These are phyloP conservation scores for Cornus florida DNA, from an alignment of 148 eudicot genomes.

Conservation along the genomic window DNA sequence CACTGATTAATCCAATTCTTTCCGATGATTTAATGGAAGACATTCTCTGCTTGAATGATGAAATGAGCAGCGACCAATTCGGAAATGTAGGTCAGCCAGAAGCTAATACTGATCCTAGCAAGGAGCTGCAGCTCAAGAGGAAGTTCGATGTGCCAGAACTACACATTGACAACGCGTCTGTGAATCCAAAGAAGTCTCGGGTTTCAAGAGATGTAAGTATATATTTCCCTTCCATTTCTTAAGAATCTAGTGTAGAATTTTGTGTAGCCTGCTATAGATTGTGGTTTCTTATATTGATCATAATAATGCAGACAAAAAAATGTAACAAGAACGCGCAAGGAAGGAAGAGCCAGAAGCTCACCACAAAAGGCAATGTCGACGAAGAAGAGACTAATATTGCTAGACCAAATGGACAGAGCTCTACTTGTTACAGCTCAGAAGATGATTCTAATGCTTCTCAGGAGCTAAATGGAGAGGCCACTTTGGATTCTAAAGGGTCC, in stretches of 20 bases:
- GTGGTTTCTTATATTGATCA: not conserved
- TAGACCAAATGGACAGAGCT: constrained; percentile 16
- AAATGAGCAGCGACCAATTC: constrained; percentile 4
- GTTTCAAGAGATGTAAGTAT: constrained; percentile 36
- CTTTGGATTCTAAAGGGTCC: constrained; percentile 30
- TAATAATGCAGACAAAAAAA: constrained; percentile 17
- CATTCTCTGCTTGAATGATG: not conserved
- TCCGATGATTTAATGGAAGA: constrained; percentile 11
- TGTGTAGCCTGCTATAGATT: too few relatives aligned
- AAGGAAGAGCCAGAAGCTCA: constrained; percentile 24
- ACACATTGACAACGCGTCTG: constrained; percentile 8
- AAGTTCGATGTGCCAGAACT: constrained; percentile 16
- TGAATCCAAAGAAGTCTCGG: constrained; percentile 36
- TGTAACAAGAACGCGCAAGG: constrained; percentile 18
- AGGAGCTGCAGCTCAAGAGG: constrained; percentile 31
- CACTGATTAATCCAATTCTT: not conserved
- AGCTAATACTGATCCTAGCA: constrained; percentile 9
- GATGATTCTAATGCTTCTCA: constrained; percentile 47
- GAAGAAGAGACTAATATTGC: constrained; percentile 11
- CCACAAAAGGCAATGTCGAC: not conserved
- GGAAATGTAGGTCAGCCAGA: not conserved
- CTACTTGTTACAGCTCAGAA: constrained; percentile 35
- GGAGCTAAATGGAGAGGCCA: constrained; percentile 35
- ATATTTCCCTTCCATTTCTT: not conserved
- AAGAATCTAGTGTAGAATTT: not conserved